A percentile compares a stretch with the other conserved stretches of the same genome.
Conservation (phyloP, 2,329 filamentous ascomycete species). For the Torrubiellomyces zombiae region DNA sequence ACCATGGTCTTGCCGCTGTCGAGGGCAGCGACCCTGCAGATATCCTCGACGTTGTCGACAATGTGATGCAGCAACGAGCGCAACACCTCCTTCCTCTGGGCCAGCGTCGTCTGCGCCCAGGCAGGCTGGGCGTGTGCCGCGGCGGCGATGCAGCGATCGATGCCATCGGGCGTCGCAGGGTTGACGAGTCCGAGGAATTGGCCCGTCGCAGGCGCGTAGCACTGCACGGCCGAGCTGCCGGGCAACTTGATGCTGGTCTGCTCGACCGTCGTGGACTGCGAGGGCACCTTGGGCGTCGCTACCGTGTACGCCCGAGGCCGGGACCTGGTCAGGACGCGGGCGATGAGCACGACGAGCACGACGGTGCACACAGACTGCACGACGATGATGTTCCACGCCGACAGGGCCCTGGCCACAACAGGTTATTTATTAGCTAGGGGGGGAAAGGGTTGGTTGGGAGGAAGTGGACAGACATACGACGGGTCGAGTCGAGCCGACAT, state of each 20-base stretch:
- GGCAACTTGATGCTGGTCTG: slow-evolving; percentile 46
- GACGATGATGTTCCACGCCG: too few species aligned
- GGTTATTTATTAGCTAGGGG: too few species aligned
- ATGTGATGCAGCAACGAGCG: slow-evolving; percentile 68
- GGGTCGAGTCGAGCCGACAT: too few species aligned
- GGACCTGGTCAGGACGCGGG: slow-evolving; percentile 13
- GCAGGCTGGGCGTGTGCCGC: slow-evolving; percentile 56
- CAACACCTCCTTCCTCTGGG: slow-evolving; percentile 61
- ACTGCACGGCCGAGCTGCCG: slow-evolving; percentile 55
- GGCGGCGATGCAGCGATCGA: slow-evolving; percentile 62
- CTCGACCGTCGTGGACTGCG: slow-evolving; percentile 39
- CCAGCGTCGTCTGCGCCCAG: slow-evolving; percentile 68
- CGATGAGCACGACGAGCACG: slow-evolving; percentile 12
- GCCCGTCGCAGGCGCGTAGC: slow-evolving; percentile 81
- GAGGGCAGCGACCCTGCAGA: slow-evolving; percentile 70
- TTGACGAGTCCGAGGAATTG: slow-evolving; percentile 64
- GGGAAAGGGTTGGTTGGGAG: too few species aligned
- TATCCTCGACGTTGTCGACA: slow-evolving; percentile 74
- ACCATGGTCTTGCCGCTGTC: slow-evolving; percentile 95
- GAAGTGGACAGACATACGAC: too few species aligned
- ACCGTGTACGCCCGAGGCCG: slow-evolving; percentile 42
- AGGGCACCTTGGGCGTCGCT: slow-evolving; percentile 42
- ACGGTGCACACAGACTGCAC: too few species aligned
- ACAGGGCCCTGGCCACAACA: too few species aligned
- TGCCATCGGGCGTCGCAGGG: slow-evolving; percentile 57